Evolutionary conservation across 2,329 filamentous ascomycete species (phyloP), one percentile per base, ranked within the genome.

Genomic region (Ramularia endophylla): DNA sequence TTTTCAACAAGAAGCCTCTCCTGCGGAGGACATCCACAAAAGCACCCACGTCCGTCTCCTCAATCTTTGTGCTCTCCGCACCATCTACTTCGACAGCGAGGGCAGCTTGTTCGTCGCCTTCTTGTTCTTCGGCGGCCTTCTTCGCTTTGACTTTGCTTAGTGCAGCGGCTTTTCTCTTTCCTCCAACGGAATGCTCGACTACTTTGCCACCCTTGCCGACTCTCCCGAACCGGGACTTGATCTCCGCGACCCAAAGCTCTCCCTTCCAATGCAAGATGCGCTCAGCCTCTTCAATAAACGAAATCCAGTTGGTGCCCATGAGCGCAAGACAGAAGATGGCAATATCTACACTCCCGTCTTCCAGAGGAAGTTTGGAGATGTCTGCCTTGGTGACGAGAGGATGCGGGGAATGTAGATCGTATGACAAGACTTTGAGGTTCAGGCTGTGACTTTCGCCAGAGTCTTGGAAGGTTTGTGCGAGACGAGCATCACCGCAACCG

Each of bases 261-360:
- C 92, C 92, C 60, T 92, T 90, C 77, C 88, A 89, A 59, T 87
- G 83, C 47, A 98, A 75, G 38, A 97, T 75, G 40, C 92, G 82
- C 71, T 87, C 94, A 11, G 90, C 90, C 69, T 98, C 92, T 67
- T 97, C 92, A 57, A 98, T 78, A 63, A 98, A 97, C 55, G 87
- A 82, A 39, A 94, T 77, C 90, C 92, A 98, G 69, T 98, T 98
- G 41, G 92, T 98, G 59, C 92, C 92, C 92, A 98, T 98, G 44
- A 98, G 78, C 36, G 90, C 92, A 22, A 98, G 76, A 65, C 92
- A 98, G 72, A 97, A 97, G 53, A 98, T 82, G 36, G 86, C 86
- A 4, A 98, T 75, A 63, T 98, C 88, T 47, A 88, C 81, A 47
- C 77, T 80, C 32, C 80, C 82, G 53, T 89, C 81, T 4, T 71